Base-by-base conservation (phyloP, 2,329 filamentous ascomycete species). In the Calycina herbarum region DNA sequence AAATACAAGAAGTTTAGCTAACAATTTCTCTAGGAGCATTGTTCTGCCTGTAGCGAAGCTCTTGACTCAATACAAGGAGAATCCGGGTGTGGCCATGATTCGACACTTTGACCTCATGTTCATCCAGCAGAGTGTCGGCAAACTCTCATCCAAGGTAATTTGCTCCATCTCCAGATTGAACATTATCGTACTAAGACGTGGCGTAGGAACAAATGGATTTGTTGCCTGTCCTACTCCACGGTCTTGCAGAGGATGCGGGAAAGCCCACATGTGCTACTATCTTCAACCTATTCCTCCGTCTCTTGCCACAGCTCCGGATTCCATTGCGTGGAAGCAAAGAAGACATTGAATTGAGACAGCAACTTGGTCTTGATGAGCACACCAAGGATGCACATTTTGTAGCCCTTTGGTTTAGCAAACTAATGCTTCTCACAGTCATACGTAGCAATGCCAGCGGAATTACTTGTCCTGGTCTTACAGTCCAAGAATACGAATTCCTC, bases 91-190 rank as follows among this genome's bases (percentile, higher is more conserved):
- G 13, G 82, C 89, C 0, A 82, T 97, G 45, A 87, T 99, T 69
- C 89, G 92, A 69, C 92, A 96, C 75, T 91, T 97, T 72, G 94
- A 98, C 78, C 81, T 98, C 51, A 83, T 91, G 20, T 97, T 96
- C 75, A 90, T 97, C 45, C 92, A 96, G 74, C 92, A 96, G 75
- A 95, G 94, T 48, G 82, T 92, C 57, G 83, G 84, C 61, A 82
- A 89, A 60, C 77, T 91, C 24, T 81, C 83, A 1, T 77, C 83
- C 11, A 76, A 79, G 17, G 78, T 79, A 65, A 64, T 69, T 76
- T 85, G 27, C 77, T 20, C 10, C 7, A 13, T 40, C 11, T 13
- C 3, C 31, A 57, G 54, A 31, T 11, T 11, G 2, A 8, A 24
- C 10, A 5, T 17, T n/a, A 56, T 10, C 24, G 42, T 54, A 27